Base-by-base conservation (phyloP, 768 basidiomycete genomes). In the Leucocoprinus birnbaumii region DNA sequence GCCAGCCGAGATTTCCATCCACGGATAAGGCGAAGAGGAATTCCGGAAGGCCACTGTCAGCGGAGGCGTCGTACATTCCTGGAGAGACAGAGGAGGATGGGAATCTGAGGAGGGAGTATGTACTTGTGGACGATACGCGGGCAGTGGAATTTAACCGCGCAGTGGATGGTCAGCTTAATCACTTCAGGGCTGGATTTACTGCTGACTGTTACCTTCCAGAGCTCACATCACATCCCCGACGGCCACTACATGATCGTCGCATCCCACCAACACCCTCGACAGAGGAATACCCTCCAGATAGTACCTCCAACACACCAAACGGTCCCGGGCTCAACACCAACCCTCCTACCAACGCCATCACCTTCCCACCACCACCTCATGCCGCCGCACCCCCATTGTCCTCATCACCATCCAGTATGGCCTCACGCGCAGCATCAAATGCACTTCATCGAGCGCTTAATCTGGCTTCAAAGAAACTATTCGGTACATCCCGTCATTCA, bases 111-210 rank as follows among this genome's bases (percentile, higher is more conserved):
- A 80, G 85, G 58, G 96, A 98, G 64, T 99, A 99, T 62, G 96
- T 98, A 0, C 81, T 99, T 1, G 91, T 98, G 1, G 94, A 89
- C 41, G 94, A 99, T 68, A 84, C 82, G 51, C 80, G 87, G 48
- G 91, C 91, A 1, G 89, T 98, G 2, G 95, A 98, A 66, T 92
- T 98, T 67, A 93, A 92, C 66, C 84, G 85, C 14, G 83, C 93
- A 2, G 88, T 96, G 1, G 96, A 98, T 73, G 95, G 95, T 90
- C 58, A 62, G 84, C 46, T 35, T 51, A 14, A 8, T 10, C 16
- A 8, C 38, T 11, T 43, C 48, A 56, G 56, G 57, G 38, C 44
- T 25, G 11, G 31, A 10, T 50, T 52, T 51, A 38, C 44, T 10
- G n/a, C 22, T 16, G 9, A 24, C 42, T 5, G 19, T 13, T 38